Base-by-base conservation (phyloP, 371 early-diverging fungal genomes). In the Coemansia sp. region DNA sequence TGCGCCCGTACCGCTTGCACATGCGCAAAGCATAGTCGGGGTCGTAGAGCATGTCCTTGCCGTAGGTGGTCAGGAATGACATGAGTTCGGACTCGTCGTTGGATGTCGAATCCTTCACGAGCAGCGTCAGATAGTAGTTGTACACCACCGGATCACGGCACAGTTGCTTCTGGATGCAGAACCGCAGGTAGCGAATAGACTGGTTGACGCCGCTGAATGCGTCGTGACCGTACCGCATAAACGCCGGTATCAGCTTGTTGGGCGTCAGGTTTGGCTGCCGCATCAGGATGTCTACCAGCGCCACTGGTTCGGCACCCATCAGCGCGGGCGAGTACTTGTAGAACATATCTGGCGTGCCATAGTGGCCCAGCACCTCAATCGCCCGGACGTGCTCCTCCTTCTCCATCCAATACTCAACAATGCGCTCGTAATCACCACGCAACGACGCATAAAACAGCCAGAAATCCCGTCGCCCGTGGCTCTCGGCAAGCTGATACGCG, bases 111-210 rank as follows among this genome's bases (percentile, higher is more conserved):
- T 92, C 89, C 10, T 87, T 83, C 3, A 90, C 93, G 65, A 92
- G 90, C 5, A 96, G 78, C 7, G 90, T 88, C 30, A 98, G 73
- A 13, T 96, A 81, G 57, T 89, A 92, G 74, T 98, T 96, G 82
- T 98, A 96, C 49, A 97, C 86, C 1, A 88, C 85, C 0, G 90
- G 83, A 73, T 95, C 95, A 1, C 87, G 88, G 67, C 89, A 92
- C 31, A 80, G 80, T n/a, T 89, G 81, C 38, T 83, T 81, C 7
- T 87, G 78, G 11, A 91, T 90, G n/a, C 90, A 89, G 71, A 89
- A 88, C 2, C 87, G 86, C 56, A 97, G 71, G 65, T 96, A 96
- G 26, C 93, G 84, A 49, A 95, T 89, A 0, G 94, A 92, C 77
- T 93, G 95, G 74, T 93, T 91, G 81, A 86, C 77, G 7, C 53